phyloP scores from a whole-genome alignment of 2,329 filamentous ascomycete species.

The Chaetothyriales sp. region DNA sequence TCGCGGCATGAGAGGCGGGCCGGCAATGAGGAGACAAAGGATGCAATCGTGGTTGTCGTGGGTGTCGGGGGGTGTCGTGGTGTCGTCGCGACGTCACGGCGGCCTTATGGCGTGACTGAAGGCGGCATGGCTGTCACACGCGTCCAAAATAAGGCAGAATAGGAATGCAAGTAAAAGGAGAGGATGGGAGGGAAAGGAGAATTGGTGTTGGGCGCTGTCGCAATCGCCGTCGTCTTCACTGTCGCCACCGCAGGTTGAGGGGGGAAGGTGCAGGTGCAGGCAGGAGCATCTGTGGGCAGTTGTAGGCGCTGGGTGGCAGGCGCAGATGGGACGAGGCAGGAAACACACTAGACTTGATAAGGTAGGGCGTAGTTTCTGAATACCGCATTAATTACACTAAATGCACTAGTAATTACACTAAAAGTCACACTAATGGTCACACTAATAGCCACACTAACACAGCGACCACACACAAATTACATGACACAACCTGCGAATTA shows the following conservation, averaged over 20 bases:
- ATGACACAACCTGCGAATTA: too few relatives aligned
- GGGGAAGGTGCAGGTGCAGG: not conserved
- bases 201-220: too few relatives aligned
- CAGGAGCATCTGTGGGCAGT: not conserved
- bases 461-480: not conserved
- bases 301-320: not conserved
- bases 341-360: too few relatives aligned
- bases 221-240: not conserved
- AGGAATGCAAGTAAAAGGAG: not conserved
- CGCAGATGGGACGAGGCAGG: not conserved
- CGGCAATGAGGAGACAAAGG: not conserved
- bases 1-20: constrained; percentile 19
- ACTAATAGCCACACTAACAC: too few relatives aligned
- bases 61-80: too few relatives aligned
- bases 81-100: not conserved
- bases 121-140: not conserved
- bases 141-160: not conserved
- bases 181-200: too few relatives aligned
- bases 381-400: too few relatives aligned
- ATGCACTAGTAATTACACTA: too few relatives aligned
- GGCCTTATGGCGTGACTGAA: not conserved
- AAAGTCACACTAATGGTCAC: too few relatives aligned
- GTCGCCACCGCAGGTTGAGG: not conserved
- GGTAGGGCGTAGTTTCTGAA: too few relatives aligned
- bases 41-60: not conserved